Evolutionary conservation across 2,329 filamentous ascomycete genomes (phyloP).

Genomic region (Aspergillus eucalypticola): DNA sequence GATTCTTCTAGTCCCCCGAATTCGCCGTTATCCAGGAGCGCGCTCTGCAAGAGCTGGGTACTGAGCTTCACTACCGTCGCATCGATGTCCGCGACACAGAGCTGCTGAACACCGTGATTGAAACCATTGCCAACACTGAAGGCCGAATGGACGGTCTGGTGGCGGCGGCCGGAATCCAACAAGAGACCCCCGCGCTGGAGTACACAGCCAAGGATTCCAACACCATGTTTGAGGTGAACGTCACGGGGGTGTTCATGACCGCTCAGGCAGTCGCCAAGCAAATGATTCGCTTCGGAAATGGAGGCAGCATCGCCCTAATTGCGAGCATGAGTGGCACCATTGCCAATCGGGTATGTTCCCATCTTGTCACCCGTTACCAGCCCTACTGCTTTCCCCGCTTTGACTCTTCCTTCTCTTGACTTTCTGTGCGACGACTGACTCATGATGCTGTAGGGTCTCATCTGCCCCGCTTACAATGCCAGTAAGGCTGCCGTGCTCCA

Average conservation of each 20-base stretch:
- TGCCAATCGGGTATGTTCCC: slow-evolving; percentile 48
- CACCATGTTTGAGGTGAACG: slow-evolving; percentile 63
- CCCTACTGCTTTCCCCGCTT: slow-evolving; percentile 5
- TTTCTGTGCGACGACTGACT: slow-evolving; percentile 8
- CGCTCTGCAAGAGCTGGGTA: slow-evolving; percentile 65
- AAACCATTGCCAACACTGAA: slow-evolving; percentile 67
- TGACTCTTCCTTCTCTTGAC: neutral
- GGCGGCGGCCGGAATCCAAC: slow-evolving; percentile 70
- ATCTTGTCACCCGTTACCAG: slow-evolving; percentile 1
- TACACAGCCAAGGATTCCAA: slow-evolving; percentile 66
- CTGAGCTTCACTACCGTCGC: slow-evolving; percentile 70
- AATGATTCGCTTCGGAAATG: slow-evolving; percentile 61
- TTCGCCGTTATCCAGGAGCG: slow-evolving; percentile 67
- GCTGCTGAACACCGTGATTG: slow-evolving; percentile 66
- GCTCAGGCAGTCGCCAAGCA: slow-evolving; percentile 64
- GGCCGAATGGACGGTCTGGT: slow-evolving; percentile 78
- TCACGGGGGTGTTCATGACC: slow-evolving; percentile 65
- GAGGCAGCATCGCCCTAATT: slow-evolving; percentile 63
- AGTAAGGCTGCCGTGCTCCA: slow-evolving; percentile 52
- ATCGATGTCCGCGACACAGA: slow-evolving; percentile 76
- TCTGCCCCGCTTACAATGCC: slow-evolving; percentile 52
- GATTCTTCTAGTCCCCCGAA: slow-evolving; percentile 47
- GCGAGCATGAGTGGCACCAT: slow-evolving; percentile 64
- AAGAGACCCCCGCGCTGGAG: slow-evolving; percentile 79
- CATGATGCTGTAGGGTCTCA: slow-evolving; percentile 40